Evolutionary conservation across 2,329 filamentous ascomycete species (phyloP), one percentile per base, ranked within the genome.

Genomic region (Pseudofabraea citricarpa): DNA sequence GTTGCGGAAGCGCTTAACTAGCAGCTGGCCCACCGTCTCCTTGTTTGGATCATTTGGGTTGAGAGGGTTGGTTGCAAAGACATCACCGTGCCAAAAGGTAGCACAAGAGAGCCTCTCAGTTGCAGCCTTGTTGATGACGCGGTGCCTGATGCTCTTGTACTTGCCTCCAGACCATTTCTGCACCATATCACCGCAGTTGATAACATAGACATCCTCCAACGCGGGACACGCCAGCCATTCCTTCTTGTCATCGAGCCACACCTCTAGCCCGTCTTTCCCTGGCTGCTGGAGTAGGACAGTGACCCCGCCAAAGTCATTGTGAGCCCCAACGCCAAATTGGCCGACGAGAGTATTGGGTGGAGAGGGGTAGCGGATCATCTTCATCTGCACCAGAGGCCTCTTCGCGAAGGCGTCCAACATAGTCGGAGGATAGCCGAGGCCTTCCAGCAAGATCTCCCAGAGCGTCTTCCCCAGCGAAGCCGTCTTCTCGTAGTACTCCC

Each of bases 251-350:
- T 22, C 20, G 26, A 24, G 23, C 10, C n/a, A 39, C 10, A 39
- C 36, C 23, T 77, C 63, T 2, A 77, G 63, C 0, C 72, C 74
- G 32, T 67, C 65, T 6, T 67, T 53, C 3, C 59, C 57, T 8
- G 40, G 27, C 45, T 72, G 70, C 48, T 75, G 73, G 13, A 75
- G 63, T 15, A 77, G 64, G 32, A 77, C 59, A 1, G 74, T 77
- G 22, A 77, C 64, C 22, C 67, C 65, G 3, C 72, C 71, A 49
- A 72, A 76, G 52, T 74, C 74, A 0, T 69, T 74, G 50, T 74
- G 74, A 3, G 68, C 70, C 1, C 71, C 71, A 5, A 50, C 67
- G 22, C 27, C 27, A 36, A 24, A 35, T 23, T 51, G 38, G 55
- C 36, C 23, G 56, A 56, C 6, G 15, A 3, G 3, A 9, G 9